These are phyloP conservation scores for Tricladium varicosporioides DNA, from an alignment of 2,329 filamentous ascomycete species.

Conservation along the genomic window DNA sequence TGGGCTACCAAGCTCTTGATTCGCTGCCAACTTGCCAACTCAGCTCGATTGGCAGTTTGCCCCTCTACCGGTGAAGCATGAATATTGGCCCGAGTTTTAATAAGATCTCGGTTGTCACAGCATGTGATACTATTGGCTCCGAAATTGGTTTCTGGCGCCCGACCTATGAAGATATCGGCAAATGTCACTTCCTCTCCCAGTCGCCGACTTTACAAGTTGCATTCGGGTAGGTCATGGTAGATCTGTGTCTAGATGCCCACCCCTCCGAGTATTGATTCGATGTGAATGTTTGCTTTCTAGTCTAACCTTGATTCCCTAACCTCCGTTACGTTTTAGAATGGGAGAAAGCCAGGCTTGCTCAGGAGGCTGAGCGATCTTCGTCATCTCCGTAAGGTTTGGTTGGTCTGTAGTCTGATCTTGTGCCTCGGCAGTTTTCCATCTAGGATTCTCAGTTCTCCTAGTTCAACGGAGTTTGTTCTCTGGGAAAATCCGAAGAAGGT, in stretches of 20 bases:
- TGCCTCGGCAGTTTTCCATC: background rate
- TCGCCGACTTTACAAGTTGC: background rate
- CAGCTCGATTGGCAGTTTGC: conserved; percentile 10
- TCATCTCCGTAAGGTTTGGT: background rate
- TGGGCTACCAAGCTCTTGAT: background rate
- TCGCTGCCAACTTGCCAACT: background rate
- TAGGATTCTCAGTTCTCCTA: background rate
- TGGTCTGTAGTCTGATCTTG: background rate
- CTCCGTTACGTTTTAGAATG: background rate
- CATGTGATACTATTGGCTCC: conserved; percentile 6
- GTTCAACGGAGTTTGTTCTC: background rate
- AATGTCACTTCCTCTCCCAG: conserved; percentile 1
- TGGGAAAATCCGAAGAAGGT: conserved; percentile 10
- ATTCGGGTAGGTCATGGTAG: background rate
- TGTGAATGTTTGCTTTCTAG: background rate
- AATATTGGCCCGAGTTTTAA: too few species aligned
- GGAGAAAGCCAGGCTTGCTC: background rate
- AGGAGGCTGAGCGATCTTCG: background rate
- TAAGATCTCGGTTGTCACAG: background rate
- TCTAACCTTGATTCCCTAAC: background rate
- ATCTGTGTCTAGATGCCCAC: background rate
- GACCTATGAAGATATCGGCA: background rate
- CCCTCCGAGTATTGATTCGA: background rate
- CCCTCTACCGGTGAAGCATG: conserved; percentile 15
- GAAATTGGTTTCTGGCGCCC: background rate